Base-by-base conservation (phyloP, 176 grass and related monocot genomes). In the Urochloa ruziziensis region DNA sequence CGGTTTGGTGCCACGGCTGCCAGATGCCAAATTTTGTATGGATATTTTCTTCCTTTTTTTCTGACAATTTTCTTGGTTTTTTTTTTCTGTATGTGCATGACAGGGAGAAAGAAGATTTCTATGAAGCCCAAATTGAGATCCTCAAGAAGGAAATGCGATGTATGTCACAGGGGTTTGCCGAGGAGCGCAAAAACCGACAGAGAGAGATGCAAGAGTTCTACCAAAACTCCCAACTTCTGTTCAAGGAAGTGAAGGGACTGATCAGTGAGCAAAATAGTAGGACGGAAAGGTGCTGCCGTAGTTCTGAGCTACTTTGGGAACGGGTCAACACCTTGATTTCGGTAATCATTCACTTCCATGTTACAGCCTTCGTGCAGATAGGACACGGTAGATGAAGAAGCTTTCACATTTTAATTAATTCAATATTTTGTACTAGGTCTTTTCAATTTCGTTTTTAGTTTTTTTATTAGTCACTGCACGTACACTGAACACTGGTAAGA, bases 131-230 rank as follows among this genome's bases (percentile, higher is more conserved):
- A 6, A 37, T 37, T 37, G 36, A 37, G 36, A 37, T 37, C 36
- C 36, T 37, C 36, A 37, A 57, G 48, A 84, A 76, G 47, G 82
- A 84, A 67, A 67, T 84, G 47, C 60, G 33, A 43, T 76, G 60
- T 9, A 40, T 84, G 7, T 67, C 48, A 4, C 56, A 84, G 35
- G 72, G 48, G 24, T 57, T 56, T 25, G n/a, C 36, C 36, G 36
- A 37, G 36, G 36, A 37, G 36, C 36, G 36, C 36, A 37, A 6
- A 37, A 37, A 37, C 36, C 36, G 6, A 4, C 36, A 37, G 36
- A 37, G 36, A 37, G 36, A 37, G 36, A 37, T 37, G 36, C 36
- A 37, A 37, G 36, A 37, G 36, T 6, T 37, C 6, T 37, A 37
- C 36, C 36, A 56, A 37, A 37, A 37, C 6, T 37, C 36, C 36